Base-by-base conservation (phyloP, 805 yeast genomes). In the Candida chilensis region DNA sequence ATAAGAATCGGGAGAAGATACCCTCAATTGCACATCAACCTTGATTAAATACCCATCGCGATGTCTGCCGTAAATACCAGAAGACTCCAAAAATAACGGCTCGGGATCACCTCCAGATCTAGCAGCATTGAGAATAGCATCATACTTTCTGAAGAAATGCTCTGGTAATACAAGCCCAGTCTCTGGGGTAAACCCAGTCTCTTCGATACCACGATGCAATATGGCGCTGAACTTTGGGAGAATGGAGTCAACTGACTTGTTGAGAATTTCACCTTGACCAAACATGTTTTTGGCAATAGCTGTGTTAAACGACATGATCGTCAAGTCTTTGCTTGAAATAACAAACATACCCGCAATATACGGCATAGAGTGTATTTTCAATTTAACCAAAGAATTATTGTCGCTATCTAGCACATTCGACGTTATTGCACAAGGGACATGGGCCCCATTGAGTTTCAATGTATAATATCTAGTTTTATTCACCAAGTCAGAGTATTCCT, bases 271-370 rank as follows among this genome's bases (percentile, higher is more conserved):
- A 14, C 74, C 67, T 25, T 66, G 56, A 8, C 96, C 96, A 57
- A 86, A 84, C 45, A 86, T 54, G 42, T 83, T 82, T 37, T 78
- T 76, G 8, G 86, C 74, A 32, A 85, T 76, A 7, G 94, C 84
- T 37, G 74, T 72, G 53, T 86, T 86, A 48, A 80, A 81, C 9
- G 90, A 77, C n/a, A 82, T 49, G 22, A 86, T 63, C 5, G 60
- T 54, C 40, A 62, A 68, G 27, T 52, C 51, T 17, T 49, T 49
- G 1, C 78, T 61, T 29, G 79, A 74, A 10, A 86, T 59, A 9
- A 84, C 77, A 44, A 86, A 77, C 17, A 84, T 71, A 24, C 96
- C 96, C 1, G 95, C 92, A 41, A 85, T 82, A 51, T 84, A 83
- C 0, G 95, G 95, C 42, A 85, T 53, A 4, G 88, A 66, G 45